phyloP scores from a whole-genome alignment of 2,329 filamentous ascomycete genomes.

The Exophiala spinifera region DNA sequence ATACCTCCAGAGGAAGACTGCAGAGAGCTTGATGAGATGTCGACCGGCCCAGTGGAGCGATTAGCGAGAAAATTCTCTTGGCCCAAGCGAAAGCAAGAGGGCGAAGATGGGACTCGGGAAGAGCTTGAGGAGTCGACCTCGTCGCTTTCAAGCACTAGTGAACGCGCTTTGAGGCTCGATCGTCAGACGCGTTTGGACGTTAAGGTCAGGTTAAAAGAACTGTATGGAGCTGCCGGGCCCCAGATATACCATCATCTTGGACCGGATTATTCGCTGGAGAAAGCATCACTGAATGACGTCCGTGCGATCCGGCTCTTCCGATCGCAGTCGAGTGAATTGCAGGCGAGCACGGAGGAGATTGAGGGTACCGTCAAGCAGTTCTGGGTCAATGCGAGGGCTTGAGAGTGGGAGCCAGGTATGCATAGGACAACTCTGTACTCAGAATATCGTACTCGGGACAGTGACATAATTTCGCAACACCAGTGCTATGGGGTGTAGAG shows the following conservation, averaged over 20 bases:
- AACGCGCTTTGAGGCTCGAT: constrained; percentile 12
- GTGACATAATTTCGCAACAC: too few relatives aligned
- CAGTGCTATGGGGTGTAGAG: too few relatives aligned
- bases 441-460: too few relatives aligned
- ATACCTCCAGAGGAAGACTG: constrained; percentile 14
- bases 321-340: background rate
- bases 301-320: constrained; percentile 5
- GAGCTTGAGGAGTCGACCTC: background rate
- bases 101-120: background rate
- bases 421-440: too few relatives aligned
- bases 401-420: background rate
- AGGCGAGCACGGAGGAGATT: constrained; percentile 5
- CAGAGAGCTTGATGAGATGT: constrained; percentile 14
- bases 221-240: constrained; percentile 10
- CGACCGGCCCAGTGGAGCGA: constrained; percentile 6
- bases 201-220: background rate
- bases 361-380: constrained; percentile 9
- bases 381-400: constrained; percentile 8
- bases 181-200: constrained; percentile 14
- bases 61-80: constrained; percentile 17
- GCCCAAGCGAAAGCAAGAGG: constrained; percentile 3
- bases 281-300: constrained; percentile 16
- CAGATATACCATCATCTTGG: constrained; percentile 18
- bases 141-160: constrained; percentile 4
- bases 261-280: constrained; percentile 11